Base-by-base conservation (phyloP, 306 rosid genomes). In the Psophocarpus tetragonolobus region DNA sequence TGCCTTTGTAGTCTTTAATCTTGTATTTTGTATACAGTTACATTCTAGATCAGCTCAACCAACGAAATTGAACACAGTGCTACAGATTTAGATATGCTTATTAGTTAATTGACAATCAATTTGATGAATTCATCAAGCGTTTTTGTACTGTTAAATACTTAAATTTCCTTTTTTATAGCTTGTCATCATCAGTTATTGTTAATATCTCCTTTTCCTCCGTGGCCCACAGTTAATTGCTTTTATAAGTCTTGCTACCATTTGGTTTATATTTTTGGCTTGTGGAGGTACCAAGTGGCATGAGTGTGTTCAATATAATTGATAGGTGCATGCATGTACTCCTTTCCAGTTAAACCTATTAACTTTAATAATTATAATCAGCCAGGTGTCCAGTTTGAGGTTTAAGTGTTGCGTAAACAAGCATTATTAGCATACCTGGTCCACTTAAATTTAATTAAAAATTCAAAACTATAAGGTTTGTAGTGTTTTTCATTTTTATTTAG, bases 251-350 rank as follows among this genome's bases (percentile, higher is more conserved):
- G 18, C 35, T 36, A 51, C 14, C 12, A 5, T 29, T 44, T 23
- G 21, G 45, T 45, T 63, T 64, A 2, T 6, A 50, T 35, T 47
- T 44, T 14, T 27, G 36, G 35, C 48, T 30, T 14, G 51, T 23
- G 36, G 20, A 38, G 57, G 45, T 48, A 35, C 5, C 53, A 26
- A 29, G 64, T 76, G 63, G 79, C 54, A 33, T 36, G 4, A 7
- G 30, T 18, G 39, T 77, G 47, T 53, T 36, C 66, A 11, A n/a
- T 41, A 64, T 17, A 20, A 74, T 33, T 23, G 29, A 23, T 35
- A 51, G 74, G 42, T 77, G 44, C 74, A 33, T 66, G 81, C 74
- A 77, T 66, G 61, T 64, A 47, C 13, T 42, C 54, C 20, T 9
- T 39, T 48, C 54, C 53, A 6, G 32, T 77, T 67, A 67, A 50